A percentile compares a stretch with the other conserved stretches of the same genome.
These are phyloP conservation scores for Pleurotus giganteus DNA, from an alignment of 768 basidiomycete genomes.

Conservation along the genomic window DNA sequence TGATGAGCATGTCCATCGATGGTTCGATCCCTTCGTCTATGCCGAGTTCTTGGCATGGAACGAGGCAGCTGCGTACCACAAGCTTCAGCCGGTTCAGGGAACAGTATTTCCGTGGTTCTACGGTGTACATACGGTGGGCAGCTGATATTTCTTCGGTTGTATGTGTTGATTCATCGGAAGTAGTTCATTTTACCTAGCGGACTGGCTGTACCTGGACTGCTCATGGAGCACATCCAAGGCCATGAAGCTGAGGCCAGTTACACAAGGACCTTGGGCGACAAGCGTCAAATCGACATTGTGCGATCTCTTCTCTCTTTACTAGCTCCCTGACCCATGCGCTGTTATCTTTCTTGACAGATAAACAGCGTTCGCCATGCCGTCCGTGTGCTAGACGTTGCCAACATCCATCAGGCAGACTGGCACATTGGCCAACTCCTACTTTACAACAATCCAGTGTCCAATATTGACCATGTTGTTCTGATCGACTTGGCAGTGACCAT, in stretches of 20 bases:
- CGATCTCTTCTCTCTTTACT: not conserved
- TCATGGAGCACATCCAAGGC: not conserved
- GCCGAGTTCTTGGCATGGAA: slow-evolving; percentile 20
- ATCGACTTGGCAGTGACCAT: slow-evolving; percentile 16
- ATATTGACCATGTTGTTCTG: slow-evolving; percentile 14
- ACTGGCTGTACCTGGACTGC: not conserved
- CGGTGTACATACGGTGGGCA: slow-evolving; percentile 22
- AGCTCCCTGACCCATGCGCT: not conserved
- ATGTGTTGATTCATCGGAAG: not conserved
- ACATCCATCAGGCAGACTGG: slow-evolving; percentile 23
- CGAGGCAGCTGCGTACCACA: slow-evolving; percentile 21
- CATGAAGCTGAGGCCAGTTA: not conserved
- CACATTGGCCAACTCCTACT: slow-evolving; percentile 13
- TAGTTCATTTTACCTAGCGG: not conserved
- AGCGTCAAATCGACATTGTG: slow-evolving; percentile 18
- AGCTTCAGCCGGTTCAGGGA: slow-evolving; percentile 22
- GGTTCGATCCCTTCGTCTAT: slow-evolving; percentile 7
- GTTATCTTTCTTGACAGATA: slow-evolving; percentile 17
- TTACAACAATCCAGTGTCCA: slow-evolving; percentile 9
- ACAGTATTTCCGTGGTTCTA: slow-evolving; percentile 26
- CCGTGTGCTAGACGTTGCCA: slow-evolving; percentile 22
- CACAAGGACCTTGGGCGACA: slow-evolving; percentile 10
- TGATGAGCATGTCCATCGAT: not conserved
- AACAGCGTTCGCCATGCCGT: slow-evolving; percentile 19
- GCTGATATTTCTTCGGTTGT: slow-evolving; percentile 4